Percentiles rank a stretch among this genome's conserved stretches.
Evolutionary conservation across 2,329 filamentous ascomycete species (phyloP).

Genomic region (Trichophyton schoenleinii): DNA sequence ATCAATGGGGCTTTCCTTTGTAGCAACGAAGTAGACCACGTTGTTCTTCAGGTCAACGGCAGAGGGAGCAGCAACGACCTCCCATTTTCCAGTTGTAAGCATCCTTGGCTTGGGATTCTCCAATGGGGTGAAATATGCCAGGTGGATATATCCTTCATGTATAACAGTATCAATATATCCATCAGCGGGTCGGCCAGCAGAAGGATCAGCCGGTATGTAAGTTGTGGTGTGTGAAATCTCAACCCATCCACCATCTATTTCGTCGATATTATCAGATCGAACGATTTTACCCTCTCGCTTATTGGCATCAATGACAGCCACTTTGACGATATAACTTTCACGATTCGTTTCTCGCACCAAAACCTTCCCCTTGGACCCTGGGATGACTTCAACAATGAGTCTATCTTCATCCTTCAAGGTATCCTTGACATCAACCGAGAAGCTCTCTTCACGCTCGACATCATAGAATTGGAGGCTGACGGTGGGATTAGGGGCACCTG

Average conservation of each 20-base stretch:
- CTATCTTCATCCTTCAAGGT: constrained; percentile 71
- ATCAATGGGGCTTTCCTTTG: constrained; percentile 77
- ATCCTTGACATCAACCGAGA: constrained; percentile 62
- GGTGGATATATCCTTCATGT: constrained; percentile 72
- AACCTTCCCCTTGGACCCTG: constrained; percentile 69
- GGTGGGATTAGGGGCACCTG: constrained; percentile 82
- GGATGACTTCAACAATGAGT: constrained; percentile 84
- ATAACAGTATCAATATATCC: constrained; percentile 91
- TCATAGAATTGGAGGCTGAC: constrained; percentile 87
- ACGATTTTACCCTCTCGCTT: constrained; percentile 64
- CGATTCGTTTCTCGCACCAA: constrained; percentile 87
- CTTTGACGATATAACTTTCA: constrained; percentile 79
- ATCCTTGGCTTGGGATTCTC: constrained; percentile 70
- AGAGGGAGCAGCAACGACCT: constrained; percentile 74
- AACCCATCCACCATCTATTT: constrained; percentile 93
- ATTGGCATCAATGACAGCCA: constrained; percentile 71
- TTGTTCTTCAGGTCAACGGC: constrained; percentile 75
- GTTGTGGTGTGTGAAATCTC: constrained; percentile 79
- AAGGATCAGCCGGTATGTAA: constrained; percentile 72
- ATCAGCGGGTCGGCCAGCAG: constrained; percentile 62
- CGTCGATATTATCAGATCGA: constrained; percentile 62
- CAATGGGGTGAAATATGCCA: constrained; percentile 84
- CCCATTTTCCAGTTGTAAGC: constrained; percentile 82
- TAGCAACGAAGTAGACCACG: constrained; percentile 79
- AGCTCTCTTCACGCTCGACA: constrained; percentile 60